phyloP scores from a whole-genome alignment of 768 basidiomycete species.

The Hygrocybe punicea region DNA sequence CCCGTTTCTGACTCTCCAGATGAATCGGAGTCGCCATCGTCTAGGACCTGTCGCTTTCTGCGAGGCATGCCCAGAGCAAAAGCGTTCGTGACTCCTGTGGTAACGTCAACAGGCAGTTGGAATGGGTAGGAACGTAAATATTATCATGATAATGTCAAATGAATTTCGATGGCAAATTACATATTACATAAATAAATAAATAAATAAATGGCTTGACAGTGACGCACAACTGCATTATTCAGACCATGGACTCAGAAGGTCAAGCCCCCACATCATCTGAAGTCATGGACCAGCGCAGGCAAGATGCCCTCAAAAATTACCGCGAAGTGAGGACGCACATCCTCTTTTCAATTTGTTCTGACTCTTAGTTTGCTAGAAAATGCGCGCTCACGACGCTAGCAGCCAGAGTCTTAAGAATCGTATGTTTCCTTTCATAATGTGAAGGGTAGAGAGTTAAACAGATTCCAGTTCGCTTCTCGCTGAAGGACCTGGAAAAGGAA shows the following conservation, averaged over 20 bases:
- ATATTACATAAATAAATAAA: not conserved
- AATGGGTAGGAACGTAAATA: not conserved
- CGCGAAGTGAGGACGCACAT: constrained; percentile 53
- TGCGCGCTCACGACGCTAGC: constrained; percentile 83
- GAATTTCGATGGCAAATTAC: no score
- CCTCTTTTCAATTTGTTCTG: not conserved
- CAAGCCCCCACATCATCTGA: constrained; percentile 55
- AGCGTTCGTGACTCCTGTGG: not conserved
- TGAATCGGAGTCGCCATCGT: constrained; percentile 68
- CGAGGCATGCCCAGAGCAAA: constrained; percentile 55
- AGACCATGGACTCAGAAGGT: constrained; percentile 2
- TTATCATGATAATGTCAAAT: no score
- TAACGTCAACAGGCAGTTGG: not conserved
- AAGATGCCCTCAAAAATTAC: constrained; percentile 72
- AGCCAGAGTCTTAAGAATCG: constrained; percentile 88
- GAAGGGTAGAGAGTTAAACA: not conserved
- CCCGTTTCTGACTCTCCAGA: constrained; percentile 54
- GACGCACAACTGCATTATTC: constrained; percentile 11
- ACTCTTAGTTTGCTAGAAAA: constrained; percentile 62
- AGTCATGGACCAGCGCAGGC: constrained; percentile 65
- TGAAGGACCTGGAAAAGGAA: constrained; percentile 85
- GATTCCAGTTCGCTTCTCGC: constrained; percentile 77
- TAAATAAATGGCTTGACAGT: constrained; percentile 30
- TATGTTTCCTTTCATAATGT: constrained; percentile 40
- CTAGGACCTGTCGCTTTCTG: constrained; percentile 71